Evolutionary conservation across 2,329 filamentous ascomycete genomes (phyloP).

Genomic region (Colletotrichum falcatum): DNA sequence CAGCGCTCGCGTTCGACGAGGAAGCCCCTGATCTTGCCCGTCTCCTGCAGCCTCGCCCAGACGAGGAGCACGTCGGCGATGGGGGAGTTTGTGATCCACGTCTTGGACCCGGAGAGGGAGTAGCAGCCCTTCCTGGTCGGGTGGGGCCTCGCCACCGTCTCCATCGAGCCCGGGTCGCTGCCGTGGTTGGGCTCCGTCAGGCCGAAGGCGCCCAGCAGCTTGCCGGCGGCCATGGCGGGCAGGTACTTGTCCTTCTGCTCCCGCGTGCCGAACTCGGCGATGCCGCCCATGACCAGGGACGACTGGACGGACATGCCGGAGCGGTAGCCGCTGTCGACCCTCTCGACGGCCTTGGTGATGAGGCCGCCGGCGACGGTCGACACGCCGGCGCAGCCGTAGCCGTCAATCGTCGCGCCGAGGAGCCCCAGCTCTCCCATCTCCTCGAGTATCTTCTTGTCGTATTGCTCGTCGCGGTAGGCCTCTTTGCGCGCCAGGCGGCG

Average conservation of each 20-base stretch:
- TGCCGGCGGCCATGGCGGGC: slow-evolving; percentile 84
- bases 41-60: slow-evolving; percentile 93
- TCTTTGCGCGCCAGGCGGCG: slow-evolving; percentile 60
- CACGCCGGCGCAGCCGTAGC: slow-evolving; percentile 89
- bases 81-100: slow-evolving; percentile 95
- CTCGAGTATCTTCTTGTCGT: slow-evolving; percentile 84
- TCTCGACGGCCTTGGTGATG: slow-evolving; percentile 90
- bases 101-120: slow-evolving; percentile 84
- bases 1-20: slow-evolving; percentile 87
- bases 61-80: slow-evolving; percentile 87
- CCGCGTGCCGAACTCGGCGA: slow-evolving; percentile 86
- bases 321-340: slow-evolving; percentile 91
- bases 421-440: slow-evolving; percentile 96
- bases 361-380: slow-evolving; percentile 90
- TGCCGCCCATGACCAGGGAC: slow-evolving; percentile 92
- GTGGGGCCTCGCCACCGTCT: slow-evolving; percentile 86
- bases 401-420: slow-evolving; percentile 85
- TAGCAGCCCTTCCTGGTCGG: slow-evolving; percentile 86
- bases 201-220: slow-evolving; percentile 86
- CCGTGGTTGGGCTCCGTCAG: slow-evolving; percentile 94
- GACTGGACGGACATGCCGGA: slow-evolving; percentile 95
- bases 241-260: slow-evolving; percentile 90
- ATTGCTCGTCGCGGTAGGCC: slow-evolving; percentile 86
- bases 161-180: slow-evolving; percentile 91
- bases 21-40: slow-evolving; percentile 95